Evolutionary conservation across 73 alveolate genomes (phyloP).

Genomic region (Paramecium tetraurelia): DNA sequence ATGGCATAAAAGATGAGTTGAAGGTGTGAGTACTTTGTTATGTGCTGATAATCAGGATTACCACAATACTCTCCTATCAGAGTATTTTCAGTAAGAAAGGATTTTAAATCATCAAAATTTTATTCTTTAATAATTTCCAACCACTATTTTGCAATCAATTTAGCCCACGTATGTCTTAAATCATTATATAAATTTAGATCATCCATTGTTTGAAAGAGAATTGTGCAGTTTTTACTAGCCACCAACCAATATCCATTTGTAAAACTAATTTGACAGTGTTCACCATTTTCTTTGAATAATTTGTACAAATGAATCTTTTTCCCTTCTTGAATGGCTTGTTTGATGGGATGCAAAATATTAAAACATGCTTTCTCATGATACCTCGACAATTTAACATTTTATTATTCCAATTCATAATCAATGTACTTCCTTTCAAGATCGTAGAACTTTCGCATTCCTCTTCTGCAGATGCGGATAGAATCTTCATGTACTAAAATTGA

Average conservation of each 20-base stretch:
- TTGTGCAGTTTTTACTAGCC: conserved; percentile 86
- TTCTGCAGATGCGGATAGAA: conserved; percentile 28
- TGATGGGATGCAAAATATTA: conserved; percentile 55
- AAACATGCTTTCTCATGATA: not conserved
- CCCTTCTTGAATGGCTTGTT: conserved; percentile 63
- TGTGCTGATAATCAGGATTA: conserved; percentile 85
- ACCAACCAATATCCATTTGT: conserved; percentile 86
- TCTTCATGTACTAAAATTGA: not conserved
- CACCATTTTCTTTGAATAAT: conserved; percentile 95
- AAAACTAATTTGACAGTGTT: conserved; percentile 87
- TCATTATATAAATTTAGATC: conserved; percentile 65
- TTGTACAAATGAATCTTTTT: conserved; percentile 72
- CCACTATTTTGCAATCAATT: conserved; percentile 90
- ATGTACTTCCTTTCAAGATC: conserved; percentile 66
- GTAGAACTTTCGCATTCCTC: conserved; percentile 78
- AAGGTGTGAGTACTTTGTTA: conserved; percentile 81
- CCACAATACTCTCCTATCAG: conserved; percentile 96
- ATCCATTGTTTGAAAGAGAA: conserved; percentile 71
- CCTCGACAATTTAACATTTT: conserved; percentile 22
- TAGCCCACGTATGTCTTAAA: conserved; percentile 84
- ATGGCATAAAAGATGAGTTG: conserved; percentile 87
- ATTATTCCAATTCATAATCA: conserved; percentile 17
- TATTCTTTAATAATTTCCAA: conserved; percentile 70
- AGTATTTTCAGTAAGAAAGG: conserved; percentile 77
- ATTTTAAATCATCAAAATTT: conserved; percentile 73